phyloP scores from a whole-genome alignment of 768 basidiomycete species.

The Collybia mongolica region DNA sequence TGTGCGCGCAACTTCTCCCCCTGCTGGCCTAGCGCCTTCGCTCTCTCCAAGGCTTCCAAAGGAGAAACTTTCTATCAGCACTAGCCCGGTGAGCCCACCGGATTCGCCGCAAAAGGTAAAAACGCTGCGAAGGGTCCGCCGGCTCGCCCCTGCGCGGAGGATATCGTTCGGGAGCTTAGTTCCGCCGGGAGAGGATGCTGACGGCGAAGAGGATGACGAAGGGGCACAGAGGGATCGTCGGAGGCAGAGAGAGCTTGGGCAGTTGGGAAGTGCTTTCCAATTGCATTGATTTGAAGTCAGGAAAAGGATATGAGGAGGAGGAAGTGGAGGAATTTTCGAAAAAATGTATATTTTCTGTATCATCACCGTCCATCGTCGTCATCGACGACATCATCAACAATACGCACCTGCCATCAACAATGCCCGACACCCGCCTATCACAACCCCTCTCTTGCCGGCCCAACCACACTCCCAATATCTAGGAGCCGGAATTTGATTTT shows the following conservation, averaged over 20 bases:
- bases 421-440: not conserved
- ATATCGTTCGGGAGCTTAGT: slow-evolving; percentile 66
- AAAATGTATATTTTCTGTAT: slow-evolving; percentile 8
- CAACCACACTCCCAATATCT: too few relatives aligned
- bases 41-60: not conserved
- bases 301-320: not conserved
- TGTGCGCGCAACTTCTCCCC: slow-evolving; percentile 11
- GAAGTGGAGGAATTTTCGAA: not conserved
- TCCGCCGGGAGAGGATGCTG: slow-evolving; percentile 34
- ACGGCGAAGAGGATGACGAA: slow-evolving; percentile 33
- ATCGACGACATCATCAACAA: not conserved
- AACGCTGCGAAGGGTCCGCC: slow-evolving; percentile 52
- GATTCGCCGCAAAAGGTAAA: slow-evolving; percentile 27
- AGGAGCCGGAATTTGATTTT: too few relatives aligned
- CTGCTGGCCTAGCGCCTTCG: slow-evolving; percentile 8
- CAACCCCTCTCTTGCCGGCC: not conserved
- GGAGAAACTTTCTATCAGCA: not conserved
- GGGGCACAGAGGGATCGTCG: slow-evolving; percentile 5
- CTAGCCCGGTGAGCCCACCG: slow-evolving; percentile 7
- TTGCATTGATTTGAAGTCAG: slow-evolving; percentile 35
- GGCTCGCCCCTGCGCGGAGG: slow-evolving; percentile 45
- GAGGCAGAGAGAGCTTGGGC: slow-evolving; percentile 18
- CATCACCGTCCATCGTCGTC: slow-evolving; percentile 1
- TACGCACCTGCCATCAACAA: not conserved
- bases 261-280: slow-evolving; percentile 74